These are phyloP conservation scores for Coemansia brasiliensis DNA, from an alignment of 192 early-diverging fungal genomes.

Conservation along the genomic window DNA sequence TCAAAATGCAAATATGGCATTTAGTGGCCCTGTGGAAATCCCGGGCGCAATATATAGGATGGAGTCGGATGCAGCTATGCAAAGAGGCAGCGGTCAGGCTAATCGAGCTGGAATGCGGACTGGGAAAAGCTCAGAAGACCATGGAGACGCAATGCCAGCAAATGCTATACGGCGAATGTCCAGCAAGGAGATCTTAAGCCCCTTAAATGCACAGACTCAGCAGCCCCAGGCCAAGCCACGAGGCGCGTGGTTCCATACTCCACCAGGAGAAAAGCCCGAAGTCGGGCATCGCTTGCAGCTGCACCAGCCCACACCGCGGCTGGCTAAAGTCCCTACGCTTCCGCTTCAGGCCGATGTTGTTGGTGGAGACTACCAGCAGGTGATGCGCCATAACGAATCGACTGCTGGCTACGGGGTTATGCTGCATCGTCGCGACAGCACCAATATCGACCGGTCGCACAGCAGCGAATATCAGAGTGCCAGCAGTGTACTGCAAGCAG, in stretches of 20 bases:
- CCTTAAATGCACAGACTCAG: not conserved
- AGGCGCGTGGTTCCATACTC: constrained; percentile 23
- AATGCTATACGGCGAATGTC: constrained; percentile 6
- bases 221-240: not conserved
- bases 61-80: not conserved
- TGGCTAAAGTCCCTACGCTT: constrained; percentile 15
- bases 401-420: constrained; percentile 2
- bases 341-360: constrained; percentile 10
- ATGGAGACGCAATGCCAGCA: not conserved
- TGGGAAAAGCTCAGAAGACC: constrained; percentile 14
- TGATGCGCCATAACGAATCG: constrained; percentile 1
- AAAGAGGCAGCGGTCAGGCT: not conserved
- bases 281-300: not conserved
- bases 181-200: constrained; percentile 8
- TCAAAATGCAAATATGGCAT: constrained; percentile 3
- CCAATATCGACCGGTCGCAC: constrained; percentile 3
- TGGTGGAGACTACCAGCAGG: constrained; percentile 6
- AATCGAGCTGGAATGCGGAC: constrained; percentile 1
- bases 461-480: constrained; percentile 13
- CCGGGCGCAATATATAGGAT: constrained; percentile 9
- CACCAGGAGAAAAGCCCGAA: constrained; percentile 22
- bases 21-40: constrained; percentile 20
- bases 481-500: constrained; percentile 2
- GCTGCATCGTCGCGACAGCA: constrained; percentile 8
- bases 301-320: constrained; percentile 11